phyloP scores from a whole-genome alignment of 108 stramenopile species.

The Epipyxis sp. region DNA sequence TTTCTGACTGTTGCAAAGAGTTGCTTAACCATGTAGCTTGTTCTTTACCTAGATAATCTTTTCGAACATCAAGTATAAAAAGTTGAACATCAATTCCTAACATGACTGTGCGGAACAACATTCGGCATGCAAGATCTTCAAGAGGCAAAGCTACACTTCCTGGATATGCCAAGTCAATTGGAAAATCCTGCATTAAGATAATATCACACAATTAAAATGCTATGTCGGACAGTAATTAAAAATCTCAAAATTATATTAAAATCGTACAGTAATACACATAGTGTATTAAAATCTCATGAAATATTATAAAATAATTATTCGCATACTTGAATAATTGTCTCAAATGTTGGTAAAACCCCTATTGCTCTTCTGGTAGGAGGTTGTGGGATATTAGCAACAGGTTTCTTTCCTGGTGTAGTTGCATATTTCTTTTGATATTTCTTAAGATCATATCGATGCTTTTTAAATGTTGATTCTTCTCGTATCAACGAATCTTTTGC shows the following conservation, averaged over 20 bases:
- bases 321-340: too few species aligned
- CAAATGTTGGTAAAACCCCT: not conserved
- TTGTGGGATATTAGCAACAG: not conserved
- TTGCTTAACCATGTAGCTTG: not conserved
- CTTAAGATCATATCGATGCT: slow-evolving; percentile 5
- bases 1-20: not conserved
- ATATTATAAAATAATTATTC: too few species aligned
- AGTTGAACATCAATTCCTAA: not conserved
- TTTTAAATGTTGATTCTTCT: not conserved
- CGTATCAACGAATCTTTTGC: not conserved
- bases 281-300: not conserved
- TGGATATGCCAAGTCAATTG: not conserved
- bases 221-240: not conserved
- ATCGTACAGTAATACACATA: not conserved
- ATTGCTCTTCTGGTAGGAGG: not conserved
- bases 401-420: not conserved
- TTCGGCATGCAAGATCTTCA: not conserved
- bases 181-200: too few species aligned
- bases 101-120: not conserved
- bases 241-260: not conserved
- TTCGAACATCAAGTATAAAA: not conserved
- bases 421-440: not conserved
- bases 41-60: slow-evolving; percentile 3
- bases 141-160: not conserved
- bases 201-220: too few species aligned